Conservation (phyloP, 805 yeast genomes). For the Metschnikowia kunwiensis region DNA sequence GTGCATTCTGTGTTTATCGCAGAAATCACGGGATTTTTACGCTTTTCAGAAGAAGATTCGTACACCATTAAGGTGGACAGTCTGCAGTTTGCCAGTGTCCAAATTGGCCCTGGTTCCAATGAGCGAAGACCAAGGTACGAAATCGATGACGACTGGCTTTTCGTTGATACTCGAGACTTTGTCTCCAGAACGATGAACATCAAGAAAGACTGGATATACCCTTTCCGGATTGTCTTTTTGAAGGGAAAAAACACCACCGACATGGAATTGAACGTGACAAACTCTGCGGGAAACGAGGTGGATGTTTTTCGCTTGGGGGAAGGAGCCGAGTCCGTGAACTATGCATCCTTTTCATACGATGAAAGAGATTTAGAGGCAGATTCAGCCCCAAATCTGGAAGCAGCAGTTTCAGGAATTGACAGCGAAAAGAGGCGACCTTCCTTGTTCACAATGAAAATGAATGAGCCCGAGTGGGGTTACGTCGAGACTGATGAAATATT, state of each 20-base stretch:
- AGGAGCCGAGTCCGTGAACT: too few relatives aligned
- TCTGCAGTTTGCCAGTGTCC: conserved; percentile 2
- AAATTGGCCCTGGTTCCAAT: conserved; percentile 1
- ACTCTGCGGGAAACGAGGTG: conserved; percentile 1
- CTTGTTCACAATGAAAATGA: too few relatives aligned
- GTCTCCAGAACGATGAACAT: not conserved
- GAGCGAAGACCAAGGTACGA: not conserved
- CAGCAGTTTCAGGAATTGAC: too few relatives aligned
- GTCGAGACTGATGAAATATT: too few relatives aligned
- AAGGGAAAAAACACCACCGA: not conserved
- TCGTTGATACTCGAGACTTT: conserved; percentile 5
- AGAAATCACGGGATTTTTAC: not conserved
- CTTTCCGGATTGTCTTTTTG: conserved; percentile 3
- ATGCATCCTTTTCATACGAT: too few relatives aligned
- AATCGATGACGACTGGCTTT: conserved; percentile 4
- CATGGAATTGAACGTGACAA: not conserved
- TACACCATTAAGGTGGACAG: not conserved
- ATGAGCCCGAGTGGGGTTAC: too few relatives aligned
- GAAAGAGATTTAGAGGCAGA: too few relatives aligned
- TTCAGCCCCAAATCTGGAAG: too few relatives aligned
- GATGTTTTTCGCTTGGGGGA: conserved; percentile 4
- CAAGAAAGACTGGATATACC: not conserved
- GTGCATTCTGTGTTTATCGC: not conserved
- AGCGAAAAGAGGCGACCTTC: too few relatives aligned
- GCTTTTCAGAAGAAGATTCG: not conserved